phyloP scores from a whole-genome alignment of 1,284 basidiomycete genomes.

The Sanghuangporus weigelae region DNA sequence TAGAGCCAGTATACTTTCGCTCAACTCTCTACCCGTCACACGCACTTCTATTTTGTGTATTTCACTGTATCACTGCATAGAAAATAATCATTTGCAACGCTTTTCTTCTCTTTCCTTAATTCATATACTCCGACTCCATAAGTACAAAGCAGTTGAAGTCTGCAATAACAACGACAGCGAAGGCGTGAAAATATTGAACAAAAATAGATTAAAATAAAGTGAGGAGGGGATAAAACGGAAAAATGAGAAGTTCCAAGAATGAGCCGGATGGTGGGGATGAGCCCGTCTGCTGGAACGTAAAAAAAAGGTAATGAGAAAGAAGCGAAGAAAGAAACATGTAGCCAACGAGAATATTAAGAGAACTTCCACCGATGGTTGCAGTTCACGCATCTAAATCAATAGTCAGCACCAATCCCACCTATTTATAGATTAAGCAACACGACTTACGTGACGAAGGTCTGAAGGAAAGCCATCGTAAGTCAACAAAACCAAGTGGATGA shows the following conservation, averaged over 20 bases:
- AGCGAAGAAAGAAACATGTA: neutral
- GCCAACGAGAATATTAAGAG: slow-evolving; percentile 4
- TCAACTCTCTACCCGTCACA: neutral
- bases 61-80: slow-evolving; percentile 1
- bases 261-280: neutral
- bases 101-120: neutral
- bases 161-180: neutral
- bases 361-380: slow-evolving; percentile 18
- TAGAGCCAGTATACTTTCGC: slow-evolving; percentile 13
- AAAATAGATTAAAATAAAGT: slow-evolving; percentile 1
- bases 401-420: neutral
- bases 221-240: neutral
- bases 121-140: neutral
- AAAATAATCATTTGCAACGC: neutral
- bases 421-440: neutral
- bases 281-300: neutral
- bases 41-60: neutral
- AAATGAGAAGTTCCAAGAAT: neutral
- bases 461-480: neutral
- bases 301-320: neutral
- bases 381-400: slow-evolving; percentile 6
- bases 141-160: neutral
- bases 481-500: neutral
- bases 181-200: neutral
- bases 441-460: slow-evolving; percentile 61